These are phyloP conservation scores for Sclerotinia spermophila DNA, from an alignment of 2,329 filamentous ascomycete species.

Conservation along the genomic window DNA sequence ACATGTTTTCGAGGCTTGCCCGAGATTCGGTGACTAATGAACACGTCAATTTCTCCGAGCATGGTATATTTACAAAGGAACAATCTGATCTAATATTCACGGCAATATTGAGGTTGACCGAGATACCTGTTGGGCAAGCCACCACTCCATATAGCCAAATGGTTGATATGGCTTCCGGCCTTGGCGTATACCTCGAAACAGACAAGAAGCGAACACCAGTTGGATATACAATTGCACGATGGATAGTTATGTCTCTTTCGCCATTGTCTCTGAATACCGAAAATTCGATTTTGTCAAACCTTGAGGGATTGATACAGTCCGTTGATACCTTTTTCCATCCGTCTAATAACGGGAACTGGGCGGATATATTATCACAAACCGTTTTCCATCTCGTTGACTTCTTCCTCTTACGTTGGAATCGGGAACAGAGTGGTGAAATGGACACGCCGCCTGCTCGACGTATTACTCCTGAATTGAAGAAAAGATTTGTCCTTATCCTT, in stretches of 20 bases:
- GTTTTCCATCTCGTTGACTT: conserved; percentile 92
- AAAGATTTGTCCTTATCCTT: conserved; percentile 82
- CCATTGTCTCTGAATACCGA: conserved; percentile 73
- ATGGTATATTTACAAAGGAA: conserved; percentile 88
- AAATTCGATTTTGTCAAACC: conserved; percentile 74
- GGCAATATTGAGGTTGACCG: conserved; percentile 79
- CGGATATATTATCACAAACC: conserved; percentile 81
- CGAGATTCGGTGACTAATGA: conserved; percentile 74
- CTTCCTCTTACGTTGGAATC: conserved; percentile 96
- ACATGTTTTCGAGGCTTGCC: conserved; percentile 82
- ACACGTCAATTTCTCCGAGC: conserved; percentile 75
- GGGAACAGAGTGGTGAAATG: conserved; percentile 88
- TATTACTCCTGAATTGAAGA: conserved; percentile 77
- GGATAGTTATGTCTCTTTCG: conserved; percentile 90
- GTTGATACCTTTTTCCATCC: conserved; percentile 99
- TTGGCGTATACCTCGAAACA: conserved; percentile 83
- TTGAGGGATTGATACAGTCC: conserved; percentile 89
- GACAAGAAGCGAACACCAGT: conserved; percentile 92
- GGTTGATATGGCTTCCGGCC: conserved; percentile 77
- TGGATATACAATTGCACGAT: conserved; percentile 86
- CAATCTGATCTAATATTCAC: conserved; percentile 94
- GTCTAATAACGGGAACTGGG: conserved; percentile 92
- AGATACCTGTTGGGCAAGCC: conserved; percentile 94
- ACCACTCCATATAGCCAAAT: conserved; percentile 82
- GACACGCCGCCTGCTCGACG: conserved; percentile 75